Percentiles rank a stretch among this genome's conserved stretches.
phyloP scores from a whole-genome alignment of 2,329 filamentous ascomycete species.

The Epichloe glyceriae region DNA sequence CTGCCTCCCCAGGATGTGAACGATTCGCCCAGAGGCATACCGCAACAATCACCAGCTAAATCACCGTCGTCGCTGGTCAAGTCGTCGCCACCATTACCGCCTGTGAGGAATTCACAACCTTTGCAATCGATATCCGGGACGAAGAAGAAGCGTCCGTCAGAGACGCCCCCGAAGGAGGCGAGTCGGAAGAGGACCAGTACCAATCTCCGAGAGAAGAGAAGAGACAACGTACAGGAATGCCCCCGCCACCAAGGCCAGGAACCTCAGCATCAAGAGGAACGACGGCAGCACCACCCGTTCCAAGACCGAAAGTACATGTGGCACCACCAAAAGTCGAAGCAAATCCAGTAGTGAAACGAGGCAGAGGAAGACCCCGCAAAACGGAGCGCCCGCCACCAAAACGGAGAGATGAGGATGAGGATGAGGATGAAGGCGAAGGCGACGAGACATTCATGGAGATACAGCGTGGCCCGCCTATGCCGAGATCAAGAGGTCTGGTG shows the following conservation, averaged over 20 bases:
- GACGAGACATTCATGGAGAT: constrained; percentile 36
- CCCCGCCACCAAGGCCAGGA: constrained; percentile 13
- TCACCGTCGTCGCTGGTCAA: not conserved
- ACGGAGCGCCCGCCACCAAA: constrained; percentile 11
- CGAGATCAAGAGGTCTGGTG: constrained; percentile 40
- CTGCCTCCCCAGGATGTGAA: not conserved
- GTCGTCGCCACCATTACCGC: not conserved
- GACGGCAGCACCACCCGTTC: not conserved
- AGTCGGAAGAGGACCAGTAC: constrained; percentile 11
- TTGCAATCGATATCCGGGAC: not conserved
- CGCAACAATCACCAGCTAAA: not conserved
- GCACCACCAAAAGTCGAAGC: not conserved
- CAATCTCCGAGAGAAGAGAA: constrained; percentile 12
- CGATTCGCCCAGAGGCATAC: constrained; percentile 5
- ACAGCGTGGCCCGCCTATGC: constrained; percentile 41
- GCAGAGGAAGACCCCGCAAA: constrained; percentile 7
- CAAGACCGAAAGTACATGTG: not conserved
- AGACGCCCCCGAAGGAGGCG: constrained; percentile 8
- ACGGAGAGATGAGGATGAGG: constrained; percentile 20
- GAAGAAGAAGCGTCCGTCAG: constrained; percentile 2
- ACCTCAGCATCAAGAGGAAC: constrained; percentile 14
- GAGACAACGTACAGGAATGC: constrained; percentile 13
- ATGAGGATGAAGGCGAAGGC: constrained; percentile 18
- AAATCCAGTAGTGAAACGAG: constrained; percentile 1
- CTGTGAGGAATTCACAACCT: not conserved